Conservation (phyloP, 2,329 filamentous ascomycete genomes). For the Thermothelomyces thermophilus region DNA sequence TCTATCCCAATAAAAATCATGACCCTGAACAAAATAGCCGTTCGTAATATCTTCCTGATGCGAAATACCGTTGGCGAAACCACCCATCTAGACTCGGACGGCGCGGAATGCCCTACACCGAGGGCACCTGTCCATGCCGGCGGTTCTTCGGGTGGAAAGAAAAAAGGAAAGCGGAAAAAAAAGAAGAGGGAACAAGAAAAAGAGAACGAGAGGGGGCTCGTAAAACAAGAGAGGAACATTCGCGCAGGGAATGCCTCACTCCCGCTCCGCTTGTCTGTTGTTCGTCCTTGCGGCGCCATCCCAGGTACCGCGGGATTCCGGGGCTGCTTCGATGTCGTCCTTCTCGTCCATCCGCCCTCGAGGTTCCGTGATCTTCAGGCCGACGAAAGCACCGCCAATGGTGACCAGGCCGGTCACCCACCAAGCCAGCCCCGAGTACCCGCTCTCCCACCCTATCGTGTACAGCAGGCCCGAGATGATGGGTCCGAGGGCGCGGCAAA, state of each 20-base stretch:
- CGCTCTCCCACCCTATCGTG: constrained; percentile 67
- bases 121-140: constrained; percentile 1
- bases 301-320: background rate
- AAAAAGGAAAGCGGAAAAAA: background rate
- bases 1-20: constrained; percentile 9
- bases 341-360: constrained; percentile 39
- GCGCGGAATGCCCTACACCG: background rate
- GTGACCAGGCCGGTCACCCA: constrained; percentile 81
- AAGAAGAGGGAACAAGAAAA: background rate
- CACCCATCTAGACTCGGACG: constrained; percentile 7
- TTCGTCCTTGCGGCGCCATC: background rate
- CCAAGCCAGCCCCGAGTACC: constrained; percentile 87
- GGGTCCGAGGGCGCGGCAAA: constrained; percentile 82
- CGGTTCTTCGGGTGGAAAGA: background rate
- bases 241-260: too few relatives aligned
- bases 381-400: constrained; percentile 65
- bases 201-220: too few relatives aligned
- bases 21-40: constrained; percentile 1
- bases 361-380: constrained; percentile 67
- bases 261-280: background rate
- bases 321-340: constrained; percentile 19
- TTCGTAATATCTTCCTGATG: background rate
- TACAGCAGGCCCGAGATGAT: constrained; percentile 83
- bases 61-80: constrained; percentile 1
- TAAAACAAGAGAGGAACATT: too few relatives aligned